These are phyloP conservation scores for Fistulinella cinereoalba DNA, from an alignment of 1,284 basidiomycete genomes.

Conservation along the genomic window DNA sequence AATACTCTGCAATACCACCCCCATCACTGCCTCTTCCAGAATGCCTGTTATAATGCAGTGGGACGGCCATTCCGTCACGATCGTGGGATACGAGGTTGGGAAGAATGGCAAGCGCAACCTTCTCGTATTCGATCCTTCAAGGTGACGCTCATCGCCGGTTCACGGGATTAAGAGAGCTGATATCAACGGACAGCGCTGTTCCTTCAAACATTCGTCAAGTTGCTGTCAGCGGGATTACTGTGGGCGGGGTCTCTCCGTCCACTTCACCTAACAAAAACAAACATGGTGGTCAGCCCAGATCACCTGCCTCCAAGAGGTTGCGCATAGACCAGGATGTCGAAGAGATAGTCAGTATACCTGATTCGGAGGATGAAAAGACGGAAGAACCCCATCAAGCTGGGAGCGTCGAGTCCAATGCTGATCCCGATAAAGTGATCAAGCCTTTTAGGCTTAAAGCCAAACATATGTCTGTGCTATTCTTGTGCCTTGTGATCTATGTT, in stretches of 20 bases:
- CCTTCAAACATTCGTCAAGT: slow-evolving; percentile 31
- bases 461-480: slow-evolving; percentile 46
- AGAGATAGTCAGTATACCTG: slow-evolving; percentile 35
- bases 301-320: slow-evolving; percentile 22
- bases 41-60: slow-evolving; percentile 84
- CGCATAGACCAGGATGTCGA: slow-evolving; percentile 24
- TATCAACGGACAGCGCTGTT: slow-evolving; percentile 17
- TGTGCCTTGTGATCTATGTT: not conserved
- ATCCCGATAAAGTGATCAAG: slow-evolving; percentile 40
- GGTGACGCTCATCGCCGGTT: slow-evolving; percentile 37
- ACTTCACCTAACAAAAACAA: slow-evolving; percentile 17
- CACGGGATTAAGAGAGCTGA: slow-evolving; percentile 6
- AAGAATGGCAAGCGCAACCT: slow-evolving; percentile 59
- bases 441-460: slow-evolving; percentile 48
- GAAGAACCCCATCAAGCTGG: slow-evolving; percentile 4
- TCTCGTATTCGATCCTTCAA: slow-evolving; percentile 76
- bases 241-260: slow-evolving; percentile 4
- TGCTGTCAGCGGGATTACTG: slow-evolving; percentile 26
- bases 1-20: slow-evolving; percentile 43
- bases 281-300: slow-evolving; percentile 14
- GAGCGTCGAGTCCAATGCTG: slow-evolving; percentile 18
- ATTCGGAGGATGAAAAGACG: slow-evolving; percentile 20
- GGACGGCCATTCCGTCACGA: slow-evolving; percentile 78
- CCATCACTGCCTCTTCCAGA: slow-evolving; percentile 55
- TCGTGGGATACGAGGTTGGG: slow-evolving; percentile 76